Evolutionary conservation across 495 filamentous ascomycete genomes (phyloP), one percentile per base, ranked within the genome.

Genomic region (Penicillium steckii): DNA sequence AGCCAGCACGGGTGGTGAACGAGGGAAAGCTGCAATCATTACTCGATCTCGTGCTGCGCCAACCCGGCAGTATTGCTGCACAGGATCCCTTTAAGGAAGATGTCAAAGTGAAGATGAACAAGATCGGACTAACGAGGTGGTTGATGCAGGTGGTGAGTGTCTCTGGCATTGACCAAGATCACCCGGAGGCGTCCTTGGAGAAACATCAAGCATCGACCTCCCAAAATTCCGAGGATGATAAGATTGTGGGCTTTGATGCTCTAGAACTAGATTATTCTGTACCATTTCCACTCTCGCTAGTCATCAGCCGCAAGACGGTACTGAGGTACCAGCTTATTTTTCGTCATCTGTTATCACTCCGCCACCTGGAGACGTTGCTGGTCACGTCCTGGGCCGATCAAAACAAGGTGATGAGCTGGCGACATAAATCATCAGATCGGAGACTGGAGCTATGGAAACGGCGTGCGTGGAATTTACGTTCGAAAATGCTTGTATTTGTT

Each of bases 61-160:
- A 98, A 61, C 91, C 94, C 2, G 94, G 95, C 9, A 96, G 88
- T 62, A 87, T 98, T 43, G 93, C 94, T 13, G 91, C 91, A 2
- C 82, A 93, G 46, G 94, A 97, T 68, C 91, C 92, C 0, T 98
- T 93, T 77, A 97, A 97, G 65, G 94, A 98, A 67, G 91, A 97
- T 61, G 90, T 98, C 55, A 96, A 95, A 66, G 88, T 98, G 8
- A 84, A 88, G 55, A 96, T 97, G 90, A 97, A 96, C 69, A 91
- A 96, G 57, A 83, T 93, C 46, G 86, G 88, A 15, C 81, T 98
- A 23, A 94, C 89, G 5, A 93, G 92, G 59, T 92, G 90, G 78
- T 76, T 98, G 44, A 96, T 96, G 84, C 85, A 91, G 18, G 91
- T 98, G 24, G 93, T 98, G 50, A 97, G 88, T 61, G 94, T 97